Evolutionary conservation across 1,139 yeast species (phyloP).

Genomic region (Trichomonascaceae sp.): DNA sequence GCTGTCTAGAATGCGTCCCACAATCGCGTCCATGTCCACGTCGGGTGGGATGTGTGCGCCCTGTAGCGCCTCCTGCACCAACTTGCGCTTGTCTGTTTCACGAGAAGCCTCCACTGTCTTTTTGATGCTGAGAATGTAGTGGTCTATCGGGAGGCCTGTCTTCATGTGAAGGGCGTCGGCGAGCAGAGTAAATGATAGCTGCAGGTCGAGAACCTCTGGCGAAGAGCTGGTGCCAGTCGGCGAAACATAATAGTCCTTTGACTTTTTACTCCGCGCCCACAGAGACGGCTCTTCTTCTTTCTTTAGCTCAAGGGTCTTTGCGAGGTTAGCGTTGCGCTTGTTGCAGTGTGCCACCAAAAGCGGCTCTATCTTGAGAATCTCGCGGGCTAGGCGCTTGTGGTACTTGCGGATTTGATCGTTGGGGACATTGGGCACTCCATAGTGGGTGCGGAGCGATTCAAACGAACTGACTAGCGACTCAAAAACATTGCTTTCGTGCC

Average conservation of each 20-base stretch:
- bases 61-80: constrained; percentile 16
- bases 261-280: background rate
- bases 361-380: constrained; percentile 13
- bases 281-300: background rate
- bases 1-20: constrained; percentile 16
- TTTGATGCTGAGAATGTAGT: constrained; percentile 15
- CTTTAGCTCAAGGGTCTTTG: too few species aligned
- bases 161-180: constrained; percentile 15
- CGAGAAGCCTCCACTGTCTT: constrained; percentile 10
- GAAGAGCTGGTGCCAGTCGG: constrained; percentile 1
- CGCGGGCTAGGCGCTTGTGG: constrained; percentile 10
- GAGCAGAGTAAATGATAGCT: constrained; percentile 15
- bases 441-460: constrained; percentile 8
- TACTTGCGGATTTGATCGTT: constrained; percentile 4
- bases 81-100: constrained; percentile 8
- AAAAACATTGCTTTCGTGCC: constrained; percentile 12
- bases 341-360: constrained; percentile 14
- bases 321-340: constrained; percentile 2
- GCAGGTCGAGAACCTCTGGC: constrained; percentile 11
- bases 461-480: constrained; percentile 8
- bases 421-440: constrained; percentile 1
- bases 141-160: constrained; percentile 9
- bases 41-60: constrained; percentile 16
- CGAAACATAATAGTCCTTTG: background rate
- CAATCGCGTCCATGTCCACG: constrained; percentile 16